Evolutionary conservation across 805 yeast genomes (phyloP).

Genomic region (Debaryomyces hansenii): DNA sequence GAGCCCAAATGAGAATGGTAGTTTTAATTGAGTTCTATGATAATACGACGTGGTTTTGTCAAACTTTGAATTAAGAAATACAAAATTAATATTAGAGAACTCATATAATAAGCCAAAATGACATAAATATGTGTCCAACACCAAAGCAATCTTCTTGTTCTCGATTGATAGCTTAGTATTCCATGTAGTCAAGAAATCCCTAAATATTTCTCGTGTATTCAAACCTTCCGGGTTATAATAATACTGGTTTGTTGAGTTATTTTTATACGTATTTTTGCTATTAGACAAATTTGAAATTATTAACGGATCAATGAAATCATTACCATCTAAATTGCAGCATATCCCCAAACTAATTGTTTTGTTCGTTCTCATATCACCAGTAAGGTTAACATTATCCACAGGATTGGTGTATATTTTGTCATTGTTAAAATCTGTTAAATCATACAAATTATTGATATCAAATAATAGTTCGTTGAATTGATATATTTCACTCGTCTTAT

Average conservation of each 20-base stretch:
- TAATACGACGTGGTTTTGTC: slow-evolving; percentile 13
- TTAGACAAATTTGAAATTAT: slow-evolving; percentile 15
- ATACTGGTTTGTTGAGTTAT: slow-evolving; percentile 2
- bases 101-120: slow-evolving; percentile 10
- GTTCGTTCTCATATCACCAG: slow-evolving; percentile 6
- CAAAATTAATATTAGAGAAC: slow-evolving; percentile 15
- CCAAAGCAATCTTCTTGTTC: slow-evolving; percentile 13
- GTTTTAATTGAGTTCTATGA: slow-evolving; percentile 5
- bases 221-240: slow-evolving; percentile 19
- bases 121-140: slow-evolving; percentile 15
- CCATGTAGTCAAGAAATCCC: slow-evolving; percentile 14
- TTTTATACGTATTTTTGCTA: neutral
- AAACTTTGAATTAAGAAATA: slow-evolving; percentile 10
- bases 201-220: slow-evolving; percentile 15
- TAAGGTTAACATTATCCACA: slow-evolving; percentile 3
- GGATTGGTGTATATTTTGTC: slow-evolving; percentile 1
- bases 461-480: slow-evolving; percentile 22
- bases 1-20: slow-evolving; percentile 17
- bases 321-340: slow-evolving; percentile 20
- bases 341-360: slow-evolving; percentile 18
- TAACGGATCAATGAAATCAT: slow-evolving; percentile 22
- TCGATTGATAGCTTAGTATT: slow-evolving; percentile 12
- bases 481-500: slow-evolving; percentile 16
- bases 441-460: slow-evolving; percentile 10
- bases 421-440: slow-evolving; percentile 6